Evolutionary conservation across 495 filamentous ascomycete species (phyloP), one percentile per base, ranked within the genome.

Genomic region (Sporormia fimetaria): DNA sequence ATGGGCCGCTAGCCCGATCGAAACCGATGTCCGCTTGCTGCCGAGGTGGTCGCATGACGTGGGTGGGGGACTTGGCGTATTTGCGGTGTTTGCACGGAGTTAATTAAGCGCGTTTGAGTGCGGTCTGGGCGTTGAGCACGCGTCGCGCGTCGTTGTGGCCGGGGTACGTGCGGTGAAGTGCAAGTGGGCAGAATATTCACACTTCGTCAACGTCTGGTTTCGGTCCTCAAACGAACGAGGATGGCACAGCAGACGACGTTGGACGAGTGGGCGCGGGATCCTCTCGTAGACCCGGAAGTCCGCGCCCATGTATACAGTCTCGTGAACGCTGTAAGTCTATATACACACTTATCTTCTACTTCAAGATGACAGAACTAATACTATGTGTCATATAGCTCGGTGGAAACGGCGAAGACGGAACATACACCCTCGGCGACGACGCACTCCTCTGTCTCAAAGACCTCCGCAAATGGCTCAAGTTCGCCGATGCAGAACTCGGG

Each of bases 401-500:
- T 61, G 90, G 92, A 17, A 75, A 52, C 79, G 82, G 83, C 57
- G 76, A 84, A 60, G 81, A 81, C 37, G 84, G 82, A 31, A 69
- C 68, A 41, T 99, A 99, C 61, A 70, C 80, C 5, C 76, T 96
- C 32, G 92, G 92, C 55, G 87, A 96, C 57, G 88, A 95, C 61
- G 87, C 92, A 6, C 61, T 92, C 47, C 83, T 87, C 34, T 87
- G 84, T 62, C 68, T 99, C 39, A 82, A 87, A 37, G 92, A 99
- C 62, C 69, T 96, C 28, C 86, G 84, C 50, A 79, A 76, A 71
- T 96, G 92, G 92, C 64, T 99, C 52, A 86, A 81, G 56, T 69
- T 93, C 42, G 92, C 92, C 68, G 92, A 99, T 57, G 81, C 93
- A 56, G 92, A 90, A 59, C 74, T 80, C 39, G 92, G 93, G 54